Evolutionary conservation across 2,329 filamentous ascomycete species (phyloP).

Genomic region (Aspergillus eucalypticola): DNA sequence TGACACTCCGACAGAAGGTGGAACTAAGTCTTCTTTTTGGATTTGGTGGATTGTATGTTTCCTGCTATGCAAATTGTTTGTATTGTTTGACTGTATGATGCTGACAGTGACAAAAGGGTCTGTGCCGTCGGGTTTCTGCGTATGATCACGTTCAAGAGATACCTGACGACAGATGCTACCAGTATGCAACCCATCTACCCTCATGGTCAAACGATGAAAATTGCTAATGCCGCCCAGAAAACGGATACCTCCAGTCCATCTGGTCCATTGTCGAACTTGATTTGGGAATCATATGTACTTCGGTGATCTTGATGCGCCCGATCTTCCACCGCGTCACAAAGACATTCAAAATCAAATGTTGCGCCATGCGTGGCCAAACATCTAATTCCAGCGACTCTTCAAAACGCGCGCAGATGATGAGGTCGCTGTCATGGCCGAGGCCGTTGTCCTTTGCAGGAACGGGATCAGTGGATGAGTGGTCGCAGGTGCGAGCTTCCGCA

Average conservation of each 20-base stretch:
- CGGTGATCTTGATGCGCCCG: constrained; percentile 5
- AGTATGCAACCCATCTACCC: not conserved
- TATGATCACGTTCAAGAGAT: constrained; percentile 4
- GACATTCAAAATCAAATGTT: not conserved
- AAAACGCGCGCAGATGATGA: not conserved
- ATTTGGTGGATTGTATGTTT: constrained; percentile 7
- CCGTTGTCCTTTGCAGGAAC: not conserved
- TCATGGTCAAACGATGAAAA: too few species aligned
- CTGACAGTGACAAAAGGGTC: not conserved
- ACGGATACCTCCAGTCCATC: not conserved
- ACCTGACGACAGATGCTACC: not conserved
- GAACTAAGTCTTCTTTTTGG: constrained; percentile 6
- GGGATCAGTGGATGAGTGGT: not conserved
- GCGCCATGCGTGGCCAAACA: not conserved
- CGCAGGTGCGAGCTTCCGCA: not conserved
- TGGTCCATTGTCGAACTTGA: constrained; percentile 8
- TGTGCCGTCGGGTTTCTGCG: constrained; percentile 9
- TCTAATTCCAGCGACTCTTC: not conserved
- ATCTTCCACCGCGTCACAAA: not conserved
- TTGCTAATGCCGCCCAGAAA: not conserved
- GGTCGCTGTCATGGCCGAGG: not conserved
- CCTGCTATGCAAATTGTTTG: not conserved
- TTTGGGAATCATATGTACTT: constrained; percentile 6
- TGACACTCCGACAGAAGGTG: constrained; percentile 2
- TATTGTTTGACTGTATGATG: not conserved